Evolutionary conservation across 768 basidiomycete species (phyloP).

Genomic region (Lactifluus volemus): DNA sequence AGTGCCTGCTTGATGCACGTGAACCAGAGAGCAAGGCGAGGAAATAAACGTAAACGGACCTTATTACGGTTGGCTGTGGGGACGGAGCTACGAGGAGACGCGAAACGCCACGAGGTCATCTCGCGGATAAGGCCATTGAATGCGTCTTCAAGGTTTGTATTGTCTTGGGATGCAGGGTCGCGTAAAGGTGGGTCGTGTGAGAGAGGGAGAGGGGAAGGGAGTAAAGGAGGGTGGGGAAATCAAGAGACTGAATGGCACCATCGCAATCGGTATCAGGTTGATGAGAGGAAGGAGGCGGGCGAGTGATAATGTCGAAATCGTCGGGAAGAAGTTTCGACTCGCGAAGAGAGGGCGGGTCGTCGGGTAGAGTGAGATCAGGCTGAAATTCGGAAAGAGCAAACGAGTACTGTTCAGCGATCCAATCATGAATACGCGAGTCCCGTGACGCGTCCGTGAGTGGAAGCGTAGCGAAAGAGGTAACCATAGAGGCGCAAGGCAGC

Average conservation of each 20-base stretch:
- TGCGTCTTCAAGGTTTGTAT: constrained; percentile 28
- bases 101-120: constrained; percentile 24
- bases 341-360: constrained; percentile 19
- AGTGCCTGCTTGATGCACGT: constrained; percentile 2
- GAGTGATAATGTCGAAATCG: constrained; percentile 8
- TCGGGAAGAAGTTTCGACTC: constrained; percentile 19
- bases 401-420: constrained; percentile 20
- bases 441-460: constrained; percentile 17
- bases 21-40: neutral
- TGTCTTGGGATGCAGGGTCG: constrained; percentile 17
- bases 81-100: neutral
- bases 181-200: neutral
- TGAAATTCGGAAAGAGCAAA: constrained; percentile 19
- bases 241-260: constrained; percentile 12
- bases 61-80: constrained; percentile 17
- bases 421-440: constrained; percentile 19
- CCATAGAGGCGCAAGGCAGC: constrained; percentile 3
- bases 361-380: constrained; percentile 1
- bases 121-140: constrained; percentile 31
- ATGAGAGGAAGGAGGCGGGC: neutral
- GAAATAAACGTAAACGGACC: constrained; percentile 1
- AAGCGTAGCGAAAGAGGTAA: constrained; percentile 12
- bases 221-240: constrained; percentile 30
- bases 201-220: constrained; percentile 20
- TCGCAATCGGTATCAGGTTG: constrained; percentile 1